Percentiles rank a stretch among this genome's conserved stretches.
These are phyloP conservation scores for Podospora sp. DNA, from an alignment of 495 filamentous ascomycete genomes.

Conservation along the genomic window DNA sequence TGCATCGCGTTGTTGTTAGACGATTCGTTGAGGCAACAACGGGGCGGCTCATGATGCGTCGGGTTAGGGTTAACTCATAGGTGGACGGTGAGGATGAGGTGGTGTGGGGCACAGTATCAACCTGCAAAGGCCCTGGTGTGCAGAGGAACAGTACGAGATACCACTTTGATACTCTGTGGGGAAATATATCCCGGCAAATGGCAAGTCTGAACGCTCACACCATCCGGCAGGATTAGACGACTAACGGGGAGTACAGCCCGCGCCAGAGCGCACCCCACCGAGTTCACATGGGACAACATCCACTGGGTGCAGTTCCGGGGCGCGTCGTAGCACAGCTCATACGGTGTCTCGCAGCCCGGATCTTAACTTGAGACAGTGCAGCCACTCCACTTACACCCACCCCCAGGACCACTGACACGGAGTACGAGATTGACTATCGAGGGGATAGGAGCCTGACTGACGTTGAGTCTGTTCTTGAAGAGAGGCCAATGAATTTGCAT, in stretches of 20 bases:
- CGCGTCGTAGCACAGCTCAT: neutral
- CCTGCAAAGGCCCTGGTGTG: neutral
- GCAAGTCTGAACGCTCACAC: neutral
- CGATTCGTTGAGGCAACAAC: neutral
- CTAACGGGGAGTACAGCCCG: neutral
- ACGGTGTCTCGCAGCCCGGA: constrained; percentile 17
- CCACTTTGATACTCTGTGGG: neutral
- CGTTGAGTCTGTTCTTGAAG: neutral
- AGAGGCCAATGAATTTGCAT: neutral
- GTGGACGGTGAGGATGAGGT: neutral
- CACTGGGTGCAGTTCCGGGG: neutral
- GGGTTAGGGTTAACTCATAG: neutral
- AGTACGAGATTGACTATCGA: neutral
- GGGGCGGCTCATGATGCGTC: neutral
- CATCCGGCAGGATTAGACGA: constrained; percentile 28
- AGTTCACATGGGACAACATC: constrained; percentile 2
- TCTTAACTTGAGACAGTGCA: constrained; percentile 11
- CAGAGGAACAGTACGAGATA: neutral
- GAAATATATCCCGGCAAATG: constrained; percentile 4
- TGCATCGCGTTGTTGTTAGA: neutral
- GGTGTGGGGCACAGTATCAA: neutral
- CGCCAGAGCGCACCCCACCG: neutral
- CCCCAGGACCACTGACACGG: neutral
- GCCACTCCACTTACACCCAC: neutral
- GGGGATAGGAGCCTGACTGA: neutral